These are phyloP conservation scores for Torulaspora maleeae DNA, from an alignment of 805 yeast genomes.

Conservation along the genomic window DNA sequence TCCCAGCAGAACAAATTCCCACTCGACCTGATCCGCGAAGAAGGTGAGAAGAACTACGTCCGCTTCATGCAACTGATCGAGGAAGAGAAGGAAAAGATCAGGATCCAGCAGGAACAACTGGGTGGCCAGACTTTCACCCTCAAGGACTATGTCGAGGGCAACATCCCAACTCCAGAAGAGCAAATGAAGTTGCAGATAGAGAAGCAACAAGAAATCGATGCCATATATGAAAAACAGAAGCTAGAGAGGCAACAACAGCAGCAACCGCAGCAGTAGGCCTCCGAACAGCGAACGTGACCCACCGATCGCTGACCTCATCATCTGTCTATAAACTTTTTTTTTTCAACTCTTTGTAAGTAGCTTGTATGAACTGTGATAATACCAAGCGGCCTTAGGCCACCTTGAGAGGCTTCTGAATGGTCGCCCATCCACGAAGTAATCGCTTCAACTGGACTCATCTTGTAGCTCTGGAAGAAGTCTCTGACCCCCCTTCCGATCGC, in stretches of 20 bases:
- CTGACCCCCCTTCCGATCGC: not conserved
- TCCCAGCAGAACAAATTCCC: conserved; percentile 48
- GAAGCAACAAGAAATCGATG: conserved; percentile 40
- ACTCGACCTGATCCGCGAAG: conserved; percentile 82
- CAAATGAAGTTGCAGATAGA: conserved; percentile 42
- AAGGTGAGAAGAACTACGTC: conserved; percentile 84
- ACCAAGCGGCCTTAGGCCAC: not conserved
- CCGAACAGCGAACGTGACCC: not conserved
- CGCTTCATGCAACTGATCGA: conserved; percentile 75
- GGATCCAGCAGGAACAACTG: conserved; percentile 70
- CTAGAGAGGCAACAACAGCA: conserved; percentile 15
- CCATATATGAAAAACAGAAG: conserved; percentile 32
- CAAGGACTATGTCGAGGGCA: conserved; percentile 81
- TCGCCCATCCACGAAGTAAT: too few species aligned
- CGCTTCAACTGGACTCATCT: not conserved
- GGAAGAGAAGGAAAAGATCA: conserved; percentile 66
- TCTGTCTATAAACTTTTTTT: conserved; percentile 8
- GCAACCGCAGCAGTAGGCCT: conserved; percentile 6
- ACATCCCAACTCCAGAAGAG: conserved; percentile 72
- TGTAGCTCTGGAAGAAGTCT: not conserved
- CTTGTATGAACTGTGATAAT: not conserved
- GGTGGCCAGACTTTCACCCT: conserved; percentile 80
- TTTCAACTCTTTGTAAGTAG: conserved; percentile 6
- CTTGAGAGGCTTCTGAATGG: not conserved
- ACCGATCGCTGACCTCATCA: not conserved